A percentile compares a stretch with the other conserved stretches of the same genome.
Evolutionary conservation across 2,329 filamentous ascomycete genomes (phyloP).

Genomic region (Fonsecaea nubica): DNA sequence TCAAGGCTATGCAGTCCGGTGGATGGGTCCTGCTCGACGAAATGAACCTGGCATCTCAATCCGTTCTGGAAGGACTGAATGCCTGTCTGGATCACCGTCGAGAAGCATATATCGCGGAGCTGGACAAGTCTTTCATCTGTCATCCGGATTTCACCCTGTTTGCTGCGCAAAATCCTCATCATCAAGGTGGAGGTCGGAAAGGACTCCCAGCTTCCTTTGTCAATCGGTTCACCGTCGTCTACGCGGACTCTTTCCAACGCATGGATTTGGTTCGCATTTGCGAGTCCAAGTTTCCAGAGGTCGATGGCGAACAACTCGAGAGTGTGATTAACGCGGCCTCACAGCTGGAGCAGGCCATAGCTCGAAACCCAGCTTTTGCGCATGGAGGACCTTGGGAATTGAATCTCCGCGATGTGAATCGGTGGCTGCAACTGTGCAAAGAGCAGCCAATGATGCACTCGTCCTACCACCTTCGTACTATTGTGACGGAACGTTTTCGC

Average conservation of each 20-base stretch:
- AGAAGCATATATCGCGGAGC: slow-evolving; percentile 91
- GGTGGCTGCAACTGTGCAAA: slow-evolving; percentile 77
- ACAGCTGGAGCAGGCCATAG: slow-evolving; percentile 74
- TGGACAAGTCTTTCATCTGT: slow-evolving; percentile 90
- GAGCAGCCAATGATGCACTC: slow-evolving; percentile 64
- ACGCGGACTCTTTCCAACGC: slow-evolving; percentile 85
- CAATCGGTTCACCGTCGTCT: slow-evolving; percentile 97
- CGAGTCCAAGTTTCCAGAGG: slow-evolving; percentile 72
- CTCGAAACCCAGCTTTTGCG: slow-evolving; percentile 59
- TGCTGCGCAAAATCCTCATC: slow-evolving; percentile 95
- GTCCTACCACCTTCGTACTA: slow-evolving; percentile 78
- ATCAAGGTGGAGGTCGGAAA: slow-evolving; percentile 94
- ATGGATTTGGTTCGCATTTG: slow-evolving; percentile 85
- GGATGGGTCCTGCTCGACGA: slow-evolving; percentile 97
- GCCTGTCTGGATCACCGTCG: slow-evolving; percentile 96
- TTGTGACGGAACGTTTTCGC: slow-evolving; percentile 89
- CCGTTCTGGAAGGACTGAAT: slow-evolving; percentile 93
- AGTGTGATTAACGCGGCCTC: slow-evolving; percentile 81
- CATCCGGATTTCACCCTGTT: slow-evolving; percentile 93
- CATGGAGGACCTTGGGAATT: slow-evolving; percentile 89
- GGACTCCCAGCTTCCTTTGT: slow-evolving; percentile 95
- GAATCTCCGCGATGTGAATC: slow-evolving; percentile 85
- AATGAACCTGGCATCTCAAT: slow-evolving; percentile 98
- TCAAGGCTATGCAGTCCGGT: slow-evolving; percentile 94
- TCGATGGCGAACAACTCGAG: slow-evolving; percentile 65